Base-by-base conservation (phyloP, 306 rosid genomes). In the Lotus japonicus region DNA sequence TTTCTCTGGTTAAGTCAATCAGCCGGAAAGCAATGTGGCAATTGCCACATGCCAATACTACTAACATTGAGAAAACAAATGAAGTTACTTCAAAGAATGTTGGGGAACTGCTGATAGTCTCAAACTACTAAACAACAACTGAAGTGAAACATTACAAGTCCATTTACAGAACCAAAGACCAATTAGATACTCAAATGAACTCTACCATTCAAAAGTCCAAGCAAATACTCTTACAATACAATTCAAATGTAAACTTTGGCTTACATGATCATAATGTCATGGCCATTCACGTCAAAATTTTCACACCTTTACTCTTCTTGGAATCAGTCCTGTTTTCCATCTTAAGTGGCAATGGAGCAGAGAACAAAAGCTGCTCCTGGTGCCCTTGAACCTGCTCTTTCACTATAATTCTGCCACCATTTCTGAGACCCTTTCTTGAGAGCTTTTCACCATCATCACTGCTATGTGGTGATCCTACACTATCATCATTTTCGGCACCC, bases 271-370 rank as follows among this genome's bases (percentile, higher is more conserved):
- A 17, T 31, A 31, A 31, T 48, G 21, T 19, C 2, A 56, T 21
- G 28, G 52, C 57, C 41, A 31, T 44, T 84, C 79, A 85, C 18
- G 73, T 58, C 58, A 74, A 53, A 67, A 85, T 72, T 77, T 81
- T 79, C 77, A 79, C 75, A 42, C 80, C 83, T 68, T 76, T 82
- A 68, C 81, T 82, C 72, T 78, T 85, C 66, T 65, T 54, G 71
- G 55, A 68, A 28, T 78, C 97, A 42, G 65, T 79, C 71, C 83
- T 85, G 33, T 83, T 73, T 78, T 88, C 99, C 99, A 95, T 95
- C 74, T 82, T 86, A 57, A 87, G 63, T 13, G 96, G 97, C 80
- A 86, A 60, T 15, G 99, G 97, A 46, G 97, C 82, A 7, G 96
- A 79, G 77, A 87, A 88, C 48, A 84, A 44, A 73, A 79, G 38